Evolutionary conservation across 1,284 basidiomycete species (phyloP).

Genomic region (Cryptococcus amylolentus): DNA sequence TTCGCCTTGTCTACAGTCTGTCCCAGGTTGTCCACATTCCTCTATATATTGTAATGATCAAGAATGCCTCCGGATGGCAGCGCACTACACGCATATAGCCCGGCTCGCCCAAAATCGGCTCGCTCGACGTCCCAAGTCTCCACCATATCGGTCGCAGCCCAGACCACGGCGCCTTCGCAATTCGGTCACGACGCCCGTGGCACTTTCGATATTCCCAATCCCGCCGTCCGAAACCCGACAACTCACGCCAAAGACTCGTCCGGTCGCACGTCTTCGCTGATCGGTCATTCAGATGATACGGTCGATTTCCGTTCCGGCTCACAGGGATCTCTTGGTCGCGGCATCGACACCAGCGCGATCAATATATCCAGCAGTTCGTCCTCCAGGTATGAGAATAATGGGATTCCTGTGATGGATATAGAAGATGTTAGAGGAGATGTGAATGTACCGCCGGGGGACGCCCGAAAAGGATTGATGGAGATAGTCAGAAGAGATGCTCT

Average conservation of each 20-base stretch:
- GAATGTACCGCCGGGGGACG: conserved; percentile 7
- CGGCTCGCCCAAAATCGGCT: conserved; percentile 18
- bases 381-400: conserved; percentile 22
- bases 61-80: background rate
- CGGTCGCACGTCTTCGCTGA: conserved; percentile 3
- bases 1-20: no score
- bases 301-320: no score
- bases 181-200: conserved; percentile 4
- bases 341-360: background rate
- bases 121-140: conserved; percentile 29
- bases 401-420: conserved; percentile 3
- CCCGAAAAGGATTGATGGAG: conserved; percentile 17
- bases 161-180: background rate
- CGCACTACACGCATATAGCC: background rate
- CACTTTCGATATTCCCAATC: no score
- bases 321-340: background rate
- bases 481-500: conserved; percentile 15
- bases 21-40: background rate
- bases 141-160: conserved; percentile 21
- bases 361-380: background rate
- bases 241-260: background rate
- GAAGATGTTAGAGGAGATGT: conserved; percentile 15
- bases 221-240: no score
- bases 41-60: background rate
- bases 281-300: background rate